Evolutionary conservation across 345 rosid species (phyloP).

Genomic region (Theobroma cacao): DNA sequence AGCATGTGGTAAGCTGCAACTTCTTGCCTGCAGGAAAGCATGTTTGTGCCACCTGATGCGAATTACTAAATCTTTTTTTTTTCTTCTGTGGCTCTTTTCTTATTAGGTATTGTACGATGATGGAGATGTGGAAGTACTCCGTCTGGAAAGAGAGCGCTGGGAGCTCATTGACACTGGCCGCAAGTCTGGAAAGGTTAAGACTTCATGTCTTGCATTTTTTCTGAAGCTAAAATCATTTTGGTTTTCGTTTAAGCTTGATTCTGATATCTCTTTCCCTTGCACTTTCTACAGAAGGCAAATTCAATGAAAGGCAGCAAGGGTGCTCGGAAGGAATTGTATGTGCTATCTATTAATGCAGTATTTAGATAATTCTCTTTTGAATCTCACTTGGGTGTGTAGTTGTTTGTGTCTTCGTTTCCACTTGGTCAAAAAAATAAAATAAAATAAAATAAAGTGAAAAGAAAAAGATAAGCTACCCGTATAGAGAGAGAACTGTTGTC

Average conservation of each 20-base stretch:
- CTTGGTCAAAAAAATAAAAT: background rate
- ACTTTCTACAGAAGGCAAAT: slow-evolving; percentile 52
- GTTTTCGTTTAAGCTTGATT: slow-evolving; percentile 9
- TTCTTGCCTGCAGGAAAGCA: slow-evolving; percentile 10
- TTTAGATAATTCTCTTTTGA: background rate
- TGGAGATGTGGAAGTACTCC: slow-evolving; percentile 93
- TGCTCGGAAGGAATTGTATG: slow-evolving; percentile 55
- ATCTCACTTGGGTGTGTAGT: background rate
- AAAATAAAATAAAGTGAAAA: too few relatives aligned
- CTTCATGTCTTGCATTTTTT: background rate
- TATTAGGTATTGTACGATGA: slow-evolving; percentile 81
- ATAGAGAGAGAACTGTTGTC: background rate
- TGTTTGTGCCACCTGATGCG: slow-evolving; percentile 10
- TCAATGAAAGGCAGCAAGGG: slow-evolving; percentile 33
- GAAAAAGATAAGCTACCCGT: background rate
- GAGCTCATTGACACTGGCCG: slow-evolving; percentile 61
- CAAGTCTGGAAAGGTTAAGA: slow-evolving; percentile 60
- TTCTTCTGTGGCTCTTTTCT: background rate
- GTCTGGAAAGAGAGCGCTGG: slow-evolving; percentile 88
- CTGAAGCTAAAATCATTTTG: slow-evolving; percentile 4
- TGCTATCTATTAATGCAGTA: slow-evolving; percentile 12
- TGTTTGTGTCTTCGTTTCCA: background rate
- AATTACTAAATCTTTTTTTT: background rate
- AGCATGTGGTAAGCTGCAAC: slow-evolving; percentile 73
- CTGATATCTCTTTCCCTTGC: slow-evolving; percentile 19